Evolutionary conservation across 140 eudicot species (phyloP).

Genomic region (Cichorium intybus): DNA sequence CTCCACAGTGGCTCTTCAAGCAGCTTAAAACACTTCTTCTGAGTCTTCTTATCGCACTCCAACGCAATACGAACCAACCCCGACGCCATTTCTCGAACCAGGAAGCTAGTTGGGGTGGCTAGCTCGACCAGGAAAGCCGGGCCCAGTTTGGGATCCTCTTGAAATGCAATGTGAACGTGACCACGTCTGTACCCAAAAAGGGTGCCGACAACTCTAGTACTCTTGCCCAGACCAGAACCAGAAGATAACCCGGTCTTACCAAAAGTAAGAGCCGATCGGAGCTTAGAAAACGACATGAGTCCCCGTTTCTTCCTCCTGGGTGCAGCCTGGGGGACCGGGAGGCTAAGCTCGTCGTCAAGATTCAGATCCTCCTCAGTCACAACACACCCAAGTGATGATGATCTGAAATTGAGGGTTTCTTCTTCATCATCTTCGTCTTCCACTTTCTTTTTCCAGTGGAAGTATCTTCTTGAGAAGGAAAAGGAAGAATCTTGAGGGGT

Average conservation of each 20-base stretch:
- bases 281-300: slow-evolving; percentile 41
- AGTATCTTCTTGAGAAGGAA: slow-evolving; percentile 91
- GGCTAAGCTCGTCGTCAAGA: slow-evolving; percentile 15
- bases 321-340: slow-evolving; percentile 30
- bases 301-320: slow-evolving; percentile 47
- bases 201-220: slow-evolving; percentile 50
- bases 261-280: slow-evolving; percentile 52
- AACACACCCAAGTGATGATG: slow-evolving; percentile 36
- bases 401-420: slow-evolving; percentile 39
- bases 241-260: slow-evolving; percentile 32
- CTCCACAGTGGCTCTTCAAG: slow-evolving; percentile 92
- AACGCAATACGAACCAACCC: slow-evolving; percentile 70
- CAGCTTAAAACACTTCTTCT: slow-evolving; percentile 53
- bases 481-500: slow-evolving; percentile 74
- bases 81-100: slow-evolving; percentile 71
- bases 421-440: slow-evolving; percentile 55
- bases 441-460: slow-evolving; percentile 61
- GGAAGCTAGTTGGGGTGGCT: slow-evolving; percentile 60
- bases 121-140: slow-evolving; percentile 64
- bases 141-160: slow-evolving; percentile 43
- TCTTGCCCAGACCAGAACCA: slow-evolving; percentile 38
- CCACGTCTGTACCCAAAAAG: slow-evolving; percentile 73
- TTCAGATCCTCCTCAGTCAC: slow-evolving; percentile 29
- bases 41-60: slow-evolving; percentile 66
- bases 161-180: slow-evolving; percentile 65